Base-by-base conservation (phyloP, 805 yeast species). In the Scheffersomyces coipomensis region DNA sequence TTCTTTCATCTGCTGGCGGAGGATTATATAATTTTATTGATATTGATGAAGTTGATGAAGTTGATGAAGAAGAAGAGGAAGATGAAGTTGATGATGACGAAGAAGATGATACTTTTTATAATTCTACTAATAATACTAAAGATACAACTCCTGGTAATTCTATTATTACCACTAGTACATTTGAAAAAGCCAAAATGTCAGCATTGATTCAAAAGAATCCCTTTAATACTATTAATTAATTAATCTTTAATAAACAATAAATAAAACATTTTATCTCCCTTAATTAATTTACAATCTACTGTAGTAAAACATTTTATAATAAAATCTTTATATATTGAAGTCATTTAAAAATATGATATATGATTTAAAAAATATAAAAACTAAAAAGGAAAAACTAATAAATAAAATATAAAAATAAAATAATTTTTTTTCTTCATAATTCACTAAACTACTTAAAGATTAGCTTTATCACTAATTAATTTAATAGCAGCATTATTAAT, bases 401-500 rank as follows among this genome's bases (percentile, higher is more conserved):
- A 37, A 27, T 37, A 33, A 33, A 22, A 18, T 33, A 30, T 36
- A 25, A 37, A 22, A 35, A 29, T 26, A 29, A 19, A 29, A 19
- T 26, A 29, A 29, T 22, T 19, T 19, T 12, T 26, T 25, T 22
- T 27, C 17, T 19, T 8, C 24, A 19, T n/a, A n/a, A n/a, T n/a
- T n/a, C n/a, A n/a, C n/a, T n/a, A n/a, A n/a, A n/a, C n/a, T n/a
- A 33, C 26, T 51, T 55, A 69, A 48, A 69, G 58, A 54, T 66
- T 69, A 43, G 73, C 58, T 53, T 63, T 66, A 52, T 67, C 68
- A 29, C 57, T 44, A 24, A 69, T 35, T 52, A 70, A 66, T 59
- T 81, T 88, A 46, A 90, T 70, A 19, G 96, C 97, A 24, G 96
- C 96, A 56, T 83, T 85, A 62, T 86, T 80, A 55, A 90, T 85